Evolutionary conservation across 805 yeast genomes (phyloP), one percentile per base, ranked within the genome.

Genomic region (Novakomyces olei): DNA sequence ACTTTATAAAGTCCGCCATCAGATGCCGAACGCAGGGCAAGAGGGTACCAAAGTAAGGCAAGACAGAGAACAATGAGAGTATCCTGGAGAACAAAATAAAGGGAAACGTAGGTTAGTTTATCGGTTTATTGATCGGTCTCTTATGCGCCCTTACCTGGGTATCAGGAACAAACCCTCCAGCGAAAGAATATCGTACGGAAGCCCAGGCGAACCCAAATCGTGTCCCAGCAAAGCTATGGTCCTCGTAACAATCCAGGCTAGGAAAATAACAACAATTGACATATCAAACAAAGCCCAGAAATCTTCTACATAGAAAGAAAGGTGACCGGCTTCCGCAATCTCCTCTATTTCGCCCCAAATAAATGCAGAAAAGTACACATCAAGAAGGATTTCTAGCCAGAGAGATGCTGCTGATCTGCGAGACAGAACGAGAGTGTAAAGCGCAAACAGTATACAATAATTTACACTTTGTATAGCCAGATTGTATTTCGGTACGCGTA

Each of bases 311-410:
- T n/a, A n/a, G n/a, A n/a, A n/a, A n/a, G n/a, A n/a, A n/a, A n/a
- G n/a, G n/a, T n/a, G n/a, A n/a, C n/a, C n/a, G n/a, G n/a, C n/a
- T n/a, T n/a, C n/a, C n/a, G n/a, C n/a, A n/a, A n/a, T n/a, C n/a
- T n/a, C n/a, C n/a, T n/a, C n/a, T n/a, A n/a, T n/a, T n/a, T n/a
- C n/a, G n/a, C n/a, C n/a, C n/a, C n/a, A n/a, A n/a, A n/a, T n/a
- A n/a, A n/a, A n/a, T n/a, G n/a, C n/a, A n/a, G n/a, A n/a, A n/a
- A n/a, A n/a, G n/a, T n/a, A n/a, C n/a, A n/a, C n/a, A n/a, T n/a
- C 92, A 4, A 81, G 66, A 0, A 43, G 15, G n/a, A 44, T 30
- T 31, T 49, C 54, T 10, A 46, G 36, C 8, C 29, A 17, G 4
- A 38, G 32, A 27, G 39, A 27, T 8, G 32, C 41, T 10, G 34